Evolutionary conservation across 148 eudicot species (phyloP), one percentile per base, ranked within the genome.

Genomic region (Simmondsia chinensis): DNA sequence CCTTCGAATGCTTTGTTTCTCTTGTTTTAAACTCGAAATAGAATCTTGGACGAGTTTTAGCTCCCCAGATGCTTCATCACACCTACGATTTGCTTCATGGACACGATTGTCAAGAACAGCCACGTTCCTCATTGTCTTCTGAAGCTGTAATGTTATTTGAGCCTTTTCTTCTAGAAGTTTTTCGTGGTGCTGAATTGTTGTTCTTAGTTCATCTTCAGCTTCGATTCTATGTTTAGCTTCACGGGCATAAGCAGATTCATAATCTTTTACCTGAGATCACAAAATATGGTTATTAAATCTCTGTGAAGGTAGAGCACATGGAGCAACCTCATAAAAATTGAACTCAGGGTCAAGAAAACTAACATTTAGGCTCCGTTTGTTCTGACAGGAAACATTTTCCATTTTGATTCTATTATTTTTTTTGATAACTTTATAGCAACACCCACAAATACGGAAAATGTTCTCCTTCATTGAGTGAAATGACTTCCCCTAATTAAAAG

Each of bases 101-200:
- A 66, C 67, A 26, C 81, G 87, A 35, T 71, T 66, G 23, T 76
- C 83, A 37, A 86, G 65, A 31, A 79, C 60, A 24, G 87, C 79
- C 37, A 82, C 74, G 59, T 64, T 82, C 53, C 73, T 66, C 87
- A 72, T 75, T 52, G 81, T 52, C 66, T 59, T 79, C 11, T 82
- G 73, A 43, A 82, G 69, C 39, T 79, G 66, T 39, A 69, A 57
- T 29, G 57, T 61, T 39, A 66, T 43, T 43, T 49, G 61, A 37
- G 71, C 60, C 36, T 58, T 79, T 51, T 78, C 71, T 43, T 73
- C 72, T 41, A 69, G 29, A 30, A 75, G 69, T 33, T 51, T 73
- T 57, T 82, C 77, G 55, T 72, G 76, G 54, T 79, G 87, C 48
- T 71, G 73, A 19, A 66, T 56, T 57, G 56, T 53, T 43, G 50